A percentile compares a stretch with the other conserved stretches of the same genome.
These are phyloP conservation scores for Spatholobus suberectus DNA, from an alignment of 306 rosid genomes.

Conservation along the genomic window DNA sequence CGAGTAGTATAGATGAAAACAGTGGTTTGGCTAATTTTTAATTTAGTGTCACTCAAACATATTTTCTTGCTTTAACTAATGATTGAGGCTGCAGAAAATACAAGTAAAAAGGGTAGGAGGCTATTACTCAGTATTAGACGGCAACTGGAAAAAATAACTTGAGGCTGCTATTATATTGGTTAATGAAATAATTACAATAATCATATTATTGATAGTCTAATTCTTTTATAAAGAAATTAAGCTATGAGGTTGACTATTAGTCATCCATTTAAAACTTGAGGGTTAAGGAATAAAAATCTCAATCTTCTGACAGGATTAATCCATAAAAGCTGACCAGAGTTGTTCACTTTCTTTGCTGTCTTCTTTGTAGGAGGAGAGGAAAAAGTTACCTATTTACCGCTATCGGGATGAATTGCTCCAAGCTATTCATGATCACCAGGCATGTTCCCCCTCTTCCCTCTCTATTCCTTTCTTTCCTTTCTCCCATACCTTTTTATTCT, in stretches of 20 bases:
- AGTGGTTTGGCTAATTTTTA: background rate
- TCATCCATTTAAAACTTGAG: background rate
- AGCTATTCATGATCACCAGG: constrained; percentile 89
- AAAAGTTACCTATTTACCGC: constrained; percentile 73
- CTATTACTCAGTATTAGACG: background rate
- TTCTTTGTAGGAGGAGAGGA: constrained; percentile 75
- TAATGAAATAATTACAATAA: background rate
- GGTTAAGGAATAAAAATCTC: background rate
- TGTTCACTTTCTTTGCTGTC: constrained; percentile 34
- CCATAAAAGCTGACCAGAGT: background rate
- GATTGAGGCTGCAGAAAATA: background rate
- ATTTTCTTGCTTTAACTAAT: background rate
- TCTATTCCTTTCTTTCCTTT: constrained; percentile 2
- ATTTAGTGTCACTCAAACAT: background rate
- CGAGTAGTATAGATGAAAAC: background rate
- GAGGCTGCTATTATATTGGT: constrained; percentile 24
- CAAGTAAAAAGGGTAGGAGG: constrained; percentile 6
- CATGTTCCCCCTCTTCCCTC: constrained; percentile 17
- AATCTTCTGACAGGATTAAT: constrained; percentile 29
- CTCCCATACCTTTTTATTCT: constrained; percentile 1
- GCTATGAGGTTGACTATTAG: constrained; percentile 9
- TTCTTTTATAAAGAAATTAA: background rate
- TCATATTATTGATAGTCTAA: constrained; percentile 25
- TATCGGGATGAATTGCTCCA: constrained; percentile 84
- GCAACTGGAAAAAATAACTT: background rate